Evolutionary conservation across 805 yeast genomes (phyloP).

Genomic region (Torulaspora quercuum): DNA sequence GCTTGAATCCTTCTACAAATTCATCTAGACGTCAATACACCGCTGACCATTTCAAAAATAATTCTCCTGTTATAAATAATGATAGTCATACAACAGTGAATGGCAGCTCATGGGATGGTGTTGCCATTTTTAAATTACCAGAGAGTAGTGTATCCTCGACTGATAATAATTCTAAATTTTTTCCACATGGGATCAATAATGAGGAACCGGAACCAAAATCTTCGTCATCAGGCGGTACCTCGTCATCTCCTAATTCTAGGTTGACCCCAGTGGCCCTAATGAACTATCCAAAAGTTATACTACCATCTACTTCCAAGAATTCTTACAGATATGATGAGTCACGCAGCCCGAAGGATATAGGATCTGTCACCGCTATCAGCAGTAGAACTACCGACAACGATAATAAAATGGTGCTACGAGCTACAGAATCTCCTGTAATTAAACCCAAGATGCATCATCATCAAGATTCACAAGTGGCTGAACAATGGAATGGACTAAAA

Average conservation of each 20-base stretch:
- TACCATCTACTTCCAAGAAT: constrained; percentile 22
- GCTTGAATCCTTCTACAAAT: constrained; percentile 20
- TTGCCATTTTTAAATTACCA: constrained; percentile 29
- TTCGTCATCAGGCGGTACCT: constrained; percentile 8
- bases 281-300: constrained; percentile 28
- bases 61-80: constrained; percentile 6
- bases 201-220: constrained; percentile 16
- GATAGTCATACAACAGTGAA: constrained; percentile 6
- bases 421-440: constrained; percentile 31
- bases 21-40: constrained; percentile 18
- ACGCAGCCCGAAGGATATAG: constrained; percentile 5
- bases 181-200: constrained; percentile 2
- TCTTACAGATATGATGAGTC: constrained; percentile 6
- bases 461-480: too few species aligned
- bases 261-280: constrained; percentile 24
- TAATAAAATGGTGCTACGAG: constrained; percentile 20
- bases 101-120: constrained; percentile 29
- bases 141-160: constrained; percentile 24
- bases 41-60: constrained; percentile 14
- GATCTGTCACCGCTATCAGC: constrained; percentile 6
- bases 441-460: constrained; percentile 18
- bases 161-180: not conserved
- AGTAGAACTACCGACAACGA: constrained; percentile 9
- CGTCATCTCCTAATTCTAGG: constrained; percentile 13
- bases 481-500: too few species aligned